Base-by-base conservation (phyloP, 805 yeast species). In the Ogataea pini region DNA sequence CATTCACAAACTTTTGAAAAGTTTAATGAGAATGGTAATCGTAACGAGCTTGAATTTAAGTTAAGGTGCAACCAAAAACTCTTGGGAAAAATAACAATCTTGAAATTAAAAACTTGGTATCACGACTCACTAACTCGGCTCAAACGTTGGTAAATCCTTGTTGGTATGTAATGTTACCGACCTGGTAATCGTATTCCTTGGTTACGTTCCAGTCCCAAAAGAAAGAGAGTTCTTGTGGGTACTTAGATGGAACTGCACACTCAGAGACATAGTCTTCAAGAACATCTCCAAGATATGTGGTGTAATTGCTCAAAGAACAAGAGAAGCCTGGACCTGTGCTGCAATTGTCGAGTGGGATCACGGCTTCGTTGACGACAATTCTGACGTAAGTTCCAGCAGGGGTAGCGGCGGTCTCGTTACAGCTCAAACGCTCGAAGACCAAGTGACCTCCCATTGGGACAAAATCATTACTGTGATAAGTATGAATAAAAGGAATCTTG, bases 401-500 rank as follows among this genome's bases (percentile, higher is more conserved):
- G 9, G 36, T 47, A 25, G 38, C 46, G 2, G 46, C 50, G 4
- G 50, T 46, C 12, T 27, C 45, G 33, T 47, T 47, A 29, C 50
- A 47, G 14, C 29, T 32, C 16, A 47, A 19, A 17, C 50, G 46
- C 64, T 78, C 82, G 29, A 76, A 58, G 38, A 73, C 68, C 19
- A 76, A 47, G 54, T 77, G 70, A 7, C 75, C 81, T 38, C 80
- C 82, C 78, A 73, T 74, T 44, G 83, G 83, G 16, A 69, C 72
- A 27, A 76, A 62, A 56, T 78, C 73, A 17, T 73, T 67, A 52
- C 68, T 71, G 60, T 70, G 73, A 70, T 75, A 83, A 12, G 72
- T 66, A 49, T 73, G 67, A 43, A 72, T 71, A 65, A 79, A 79
- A 7, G 72, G 72, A 40, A 78, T 69, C 42, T 67, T 63, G 52